Evolutionary conservation across 2,329 filamentous ascomycete species (phyloP), one percentile per base, ranked within the genome.

Genomic region (Dissoconium aciculare): DNA sequence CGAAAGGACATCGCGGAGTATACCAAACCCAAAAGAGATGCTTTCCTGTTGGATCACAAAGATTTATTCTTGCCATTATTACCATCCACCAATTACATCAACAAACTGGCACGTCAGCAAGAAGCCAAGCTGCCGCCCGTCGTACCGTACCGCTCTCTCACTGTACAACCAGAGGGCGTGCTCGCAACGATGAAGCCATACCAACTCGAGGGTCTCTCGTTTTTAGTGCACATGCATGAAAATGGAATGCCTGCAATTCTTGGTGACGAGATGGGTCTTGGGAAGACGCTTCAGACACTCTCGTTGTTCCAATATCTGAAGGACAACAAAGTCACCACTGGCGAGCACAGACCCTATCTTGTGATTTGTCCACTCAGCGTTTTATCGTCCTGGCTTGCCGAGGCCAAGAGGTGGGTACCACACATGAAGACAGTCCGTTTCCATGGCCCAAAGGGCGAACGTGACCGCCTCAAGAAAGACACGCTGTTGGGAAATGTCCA

Each of bases 321-420:
- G 12, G 58, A 65, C 28, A 52, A 43, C n/a, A 41, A 54, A 12
- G 54, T 46, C 5, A 50, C 47, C 0, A 55, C 54, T 3, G 57
- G 57, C 31, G 45, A 60, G 27, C 42, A 48, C 24, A 46, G 59
- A 13, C 59, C 60, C 5, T 59, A 57, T 34, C 44, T 64, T 11
- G 60, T 68, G 0, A 55, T 68, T 1, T 67, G 64, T 33, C 65
- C 65, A 1, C 44, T 68, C 5, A 66, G 60, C 30, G 63, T 69
- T 1, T 44, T 67, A 0, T 57, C 54, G 13, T 62, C 57, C 9
- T 69, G 65, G 65, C 54, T 62, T 32, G 43, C 51, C 1, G 63
- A 67, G 42, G 50, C 58, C 4, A 49, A 49, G 23, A 63, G 58
- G 41, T 69, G 61, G 63, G 58, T 58, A 2, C 61, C 64, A 0